These are phyloP conservation scores for Cardamine chenopodiifolia DNA, from an alignment of 345 rosid genomes.

Conservation along the genomic window DNA sequence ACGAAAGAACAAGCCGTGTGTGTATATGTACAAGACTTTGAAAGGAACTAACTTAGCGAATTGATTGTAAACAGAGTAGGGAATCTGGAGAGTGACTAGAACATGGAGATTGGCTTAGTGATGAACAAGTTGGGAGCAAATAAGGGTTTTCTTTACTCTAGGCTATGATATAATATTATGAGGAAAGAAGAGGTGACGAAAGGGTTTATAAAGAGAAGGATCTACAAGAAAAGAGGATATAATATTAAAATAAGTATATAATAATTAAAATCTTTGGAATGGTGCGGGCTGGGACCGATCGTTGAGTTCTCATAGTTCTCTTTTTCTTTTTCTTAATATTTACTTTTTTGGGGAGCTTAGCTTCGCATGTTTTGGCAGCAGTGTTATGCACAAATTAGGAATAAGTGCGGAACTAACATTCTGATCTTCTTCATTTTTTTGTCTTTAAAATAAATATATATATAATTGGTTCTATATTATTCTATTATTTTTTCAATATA, in stretches of 20 bases:
- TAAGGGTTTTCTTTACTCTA: slow-evolving; percentile 31
- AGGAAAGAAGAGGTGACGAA: slow-evolving; percentile 27
- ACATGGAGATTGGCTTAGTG: slow-evolving; percentile 18
- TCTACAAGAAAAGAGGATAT: slow-evolving; percentile 29
- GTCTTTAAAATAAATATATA: no score
- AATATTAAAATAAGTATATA: neutral
- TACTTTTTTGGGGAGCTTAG: neutral
- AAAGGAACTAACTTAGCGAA: neutral
- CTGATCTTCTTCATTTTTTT: neutral
- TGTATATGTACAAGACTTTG: slow-evolving; percentile 1
- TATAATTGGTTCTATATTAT: neutral
- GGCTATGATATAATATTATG: slow-evolving; percentile 24
- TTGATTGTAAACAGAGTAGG: neutral
- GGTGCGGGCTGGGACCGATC: slow-evolving; percentile 40
- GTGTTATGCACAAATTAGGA: slow-evolving; percentile 37
- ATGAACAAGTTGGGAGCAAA: slow-evolving; percentile 27
- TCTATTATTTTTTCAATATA: neutral
- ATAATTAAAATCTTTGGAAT: slow-evolving; percentile 13
- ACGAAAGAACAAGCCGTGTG: neutral
- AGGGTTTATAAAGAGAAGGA: slow-evolving; percentile 40
- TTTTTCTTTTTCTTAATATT: slow-evolving; percentile 32
- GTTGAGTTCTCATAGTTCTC: slow-evolving; percentile 36
- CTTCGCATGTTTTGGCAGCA: slow-evolving; percentile 45
- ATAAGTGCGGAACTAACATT: slow-evolving; percentile 6
- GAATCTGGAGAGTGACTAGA: slow-evolving; percentile 11